phyloP scores from a whole-genome alignment of 2,329 filamentous ascomycete genomes.

The Penicillium brasilianum region DNA sequence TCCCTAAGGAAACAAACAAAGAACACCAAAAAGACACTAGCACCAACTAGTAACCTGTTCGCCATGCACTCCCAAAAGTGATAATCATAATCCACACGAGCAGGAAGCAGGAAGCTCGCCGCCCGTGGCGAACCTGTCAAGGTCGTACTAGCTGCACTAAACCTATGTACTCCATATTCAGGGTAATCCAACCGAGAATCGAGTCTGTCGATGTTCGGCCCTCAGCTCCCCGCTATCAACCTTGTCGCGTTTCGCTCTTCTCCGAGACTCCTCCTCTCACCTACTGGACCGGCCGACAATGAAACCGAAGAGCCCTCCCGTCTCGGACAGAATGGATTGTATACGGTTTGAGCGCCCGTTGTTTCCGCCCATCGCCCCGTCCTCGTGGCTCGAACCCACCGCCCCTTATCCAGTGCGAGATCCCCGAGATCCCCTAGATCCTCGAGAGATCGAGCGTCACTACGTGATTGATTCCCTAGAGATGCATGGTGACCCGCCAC shows the following conservation, averaged over 20 bases:
- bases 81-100: slow-evolving; percentile 2
- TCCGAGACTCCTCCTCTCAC: background rate
- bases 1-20: background rate
- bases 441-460: slow-evolving; percentile 3
- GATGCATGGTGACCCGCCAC: slow-evolving; percentile 38
- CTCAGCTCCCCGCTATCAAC: slow-evolving; percentile 10
- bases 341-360: too few relatives aligned
- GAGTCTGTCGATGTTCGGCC: background rate
- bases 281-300: background rate
- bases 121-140: slow-evolving; percentile 6
- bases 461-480: slow-evolving; percentile 34
- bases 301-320: background rate
- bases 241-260: background rate
- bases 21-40: background rate
- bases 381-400: background rate
- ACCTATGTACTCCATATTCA: background rate
- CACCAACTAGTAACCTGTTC: background rate
- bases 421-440: background rate
- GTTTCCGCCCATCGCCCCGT: background rate
- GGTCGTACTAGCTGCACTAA: slow-evolving; percentile 13
- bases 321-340: background rate
- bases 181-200: slow-evolving; percentile 8
- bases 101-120: background rate
- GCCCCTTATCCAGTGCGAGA: background rate
- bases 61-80: slow-evolving; percentile 15